Base-by-base conservation (phyloP, 352 stramenopile genomes). In the Globisporangium nagaii region DNA sequence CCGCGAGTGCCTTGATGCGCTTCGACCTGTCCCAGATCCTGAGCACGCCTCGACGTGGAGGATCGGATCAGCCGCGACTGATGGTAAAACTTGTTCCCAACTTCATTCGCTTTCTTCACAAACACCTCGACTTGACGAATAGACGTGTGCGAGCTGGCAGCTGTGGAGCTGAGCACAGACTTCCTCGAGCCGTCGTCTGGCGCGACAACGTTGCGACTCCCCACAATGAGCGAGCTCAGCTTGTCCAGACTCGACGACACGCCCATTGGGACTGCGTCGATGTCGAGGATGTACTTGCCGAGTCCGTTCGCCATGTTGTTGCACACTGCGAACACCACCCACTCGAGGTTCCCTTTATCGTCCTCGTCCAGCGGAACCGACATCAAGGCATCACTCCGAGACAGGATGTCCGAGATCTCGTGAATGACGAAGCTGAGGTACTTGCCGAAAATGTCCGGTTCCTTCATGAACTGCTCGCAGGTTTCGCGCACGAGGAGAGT, bases 371-470 rank as follows among this genome's bases (percentile, higher is more conserved):
- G 70, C 17, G 45, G 47, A 27, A 70, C 40, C 13, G 41, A 4
- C 20, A 13, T 48, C 7, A 45, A 4, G 20, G 37, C 6, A 15
- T 31, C 30, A 15, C 32, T 47, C 7, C 40, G 40, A 19, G 66
- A 70, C 12, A 88, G 59, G 22, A 91, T 79, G 42, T 73, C 63
- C n/a, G 75, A 71, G n/a, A 93, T 84, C 46, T 89, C 74, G 60
- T 86, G 68, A 17, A 95, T 70, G 5, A 93, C 75, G 49, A 85
- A 80, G 19, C 75, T 76, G 19, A 95, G 60, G 45, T 92, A 91
- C 47, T 77, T 86, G n/a, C 85, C 85, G 64, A 93, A 93, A 25
- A 66, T 59, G 11, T 92, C 79, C 0, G 75, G 57, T 0, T 51
- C 75, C 30, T 73, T 73, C 63, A 91, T 79, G 31, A 85, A 90